A percentile compares a stretch with the other conserved stretches of the same genome.
Evolutionary conservation across 306 rosid genomes (phyloP).

Genomic region (Cicer arietinum): DNA sequence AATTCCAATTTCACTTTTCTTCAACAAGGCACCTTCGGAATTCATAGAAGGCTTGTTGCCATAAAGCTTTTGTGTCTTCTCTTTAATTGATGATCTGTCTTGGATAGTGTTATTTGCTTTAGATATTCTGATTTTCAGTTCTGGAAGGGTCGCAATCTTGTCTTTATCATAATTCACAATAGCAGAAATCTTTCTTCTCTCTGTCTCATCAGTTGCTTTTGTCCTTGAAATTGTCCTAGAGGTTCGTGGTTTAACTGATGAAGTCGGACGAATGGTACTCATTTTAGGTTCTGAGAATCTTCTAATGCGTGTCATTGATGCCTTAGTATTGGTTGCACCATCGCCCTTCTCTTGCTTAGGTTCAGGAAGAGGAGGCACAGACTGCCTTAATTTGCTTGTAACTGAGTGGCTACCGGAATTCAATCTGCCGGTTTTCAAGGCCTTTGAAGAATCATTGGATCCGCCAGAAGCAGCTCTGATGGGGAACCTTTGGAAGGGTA

Average conservation of each 20-base stretch:
- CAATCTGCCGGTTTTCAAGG: conserved; percentile 61
- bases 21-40: conserved; percentile 57
- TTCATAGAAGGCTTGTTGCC: conserved; percentile 49
- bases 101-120: conserved; percentile 55
- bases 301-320: conserved; percentile 69
- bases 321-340: conserved; percentile 60
- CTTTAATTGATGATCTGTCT: conserved; percentile 54
- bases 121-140: conserved; percentile 77
- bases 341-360: conserved; percentile 64
- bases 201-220: conserved; percentile 58
- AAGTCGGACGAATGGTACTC: conserved; percentile 53
- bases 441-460: conserved; percentile 62
- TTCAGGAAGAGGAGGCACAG: conserved; percentile 68
- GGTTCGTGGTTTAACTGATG: conserved; percentile 54
- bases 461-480: conserved; percentile 56
- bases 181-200: conserved; percentile 73
- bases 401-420: conserved; percentile 53
- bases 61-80: conserved; percentile 53
- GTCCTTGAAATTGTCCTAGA: conserved; percentile 49
- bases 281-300: conserved; percentile 94
- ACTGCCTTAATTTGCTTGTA: conserved; percentile 66
- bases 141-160: conserved; percentile 86
- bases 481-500: conserved; percentile 74
- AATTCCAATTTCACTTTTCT: conserved; percentile 47
- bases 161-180: conserved; percentile 75